These are phyloP conservation scores for Fusarium sp. DNA, from an alignment of 2,329 filamentous ascomycete species.

Conservation along the genomic window DNA sequence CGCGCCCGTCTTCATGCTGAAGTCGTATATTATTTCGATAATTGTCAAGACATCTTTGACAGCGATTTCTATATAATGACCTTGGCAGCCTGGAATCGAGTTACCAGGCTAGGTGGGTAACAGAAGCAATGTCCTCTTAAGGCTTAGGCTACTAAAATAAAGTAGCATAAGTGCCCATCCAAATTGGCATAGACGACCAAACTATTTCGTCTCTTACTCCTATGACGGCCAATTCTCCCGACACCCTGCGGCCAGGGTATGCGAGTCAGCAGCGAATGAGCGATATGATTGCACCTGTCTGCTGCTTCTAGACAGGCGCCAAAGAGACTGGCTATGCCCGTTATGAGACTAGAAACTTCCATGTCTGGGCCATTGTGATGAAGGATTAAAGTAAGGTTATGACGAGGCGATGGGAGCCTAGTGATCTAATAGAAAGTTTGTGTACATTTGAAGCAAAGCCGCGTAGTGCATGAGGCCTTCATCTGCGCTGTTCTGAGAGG, in stretches of 20 bases:
- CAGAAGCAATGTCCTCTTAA: no score
- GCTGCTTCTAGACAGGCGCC: conserved; percentile 39
- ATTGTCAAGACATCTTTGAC: not conserved
- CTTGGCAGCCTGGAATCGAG: conserved; percentile 32
- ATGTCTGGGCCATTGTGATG: not conserved
- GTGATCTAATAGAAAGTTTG: not conserved
- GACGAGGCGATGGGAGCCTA: not conserved
- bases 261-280: conserved; percentile 32
- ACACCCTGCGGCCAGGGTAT: not conserved
- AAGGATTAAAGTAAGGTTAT: not conserved
- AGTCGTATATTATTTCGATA: not conserved
- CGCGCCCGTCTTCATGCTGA: no score
- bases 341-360: not conserved
- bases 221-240: no score
- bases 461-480: not conserved
- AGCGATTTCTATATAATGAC: not conserved
- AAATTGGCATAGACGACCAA: no score
- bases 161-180: no score
- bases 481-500: not conserved
- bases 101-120: conserved; percentile 1
- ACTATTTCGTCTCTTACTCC: no score
- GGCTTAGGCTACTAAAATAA: no score
- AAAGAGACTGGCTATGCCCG: conserved; percentile 22
- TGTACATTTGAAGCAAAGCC: no score
- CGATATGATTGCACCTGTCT: conserved; percentile 32